phyloP scores from a whole-genome alignment of 2,329 filamentous ascomycete genomes.

The Scleromitrula shiraiana region DNA sequence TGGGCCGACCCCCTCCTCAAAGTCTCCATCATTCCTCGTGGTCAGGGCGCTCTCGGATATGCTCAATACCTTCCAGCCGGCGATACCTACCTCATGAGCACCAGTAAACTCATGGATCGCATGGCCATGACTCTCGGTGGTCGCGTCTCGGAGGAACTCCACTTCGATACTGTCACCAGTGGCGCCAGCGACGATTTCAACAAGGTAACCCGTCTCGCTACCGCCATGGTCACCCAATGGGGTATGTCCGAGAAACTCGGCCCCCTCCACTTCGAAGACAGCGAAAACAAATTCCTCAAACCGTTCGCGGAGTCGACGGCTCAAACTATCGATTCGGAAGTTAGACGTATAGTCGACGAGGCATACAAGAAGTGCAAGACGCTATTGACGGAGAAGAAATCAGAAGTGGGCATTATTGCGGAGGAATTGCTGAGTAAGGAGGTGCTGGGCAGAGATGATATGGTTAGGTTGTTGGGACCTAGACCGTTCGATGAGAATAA shows the following conservation, averaged over 20 bases:
- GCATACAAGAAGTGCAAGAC: constrained; percentile 87
- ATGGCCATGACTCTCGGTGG: constrained; percentile 99
- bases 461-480: constrained; percentile 79
- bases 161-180: constrained; percentile 93
- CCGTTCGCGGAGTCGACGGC: constrained; percentile 94
- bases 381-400: constrained; percentile 76
- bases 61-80: constrained; percentile 90
- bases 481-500: constrained; percentile 73
- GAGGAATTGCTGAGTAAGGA: constrained; percentile 92
- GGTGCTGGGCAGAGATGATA: constrained; percentile 82
- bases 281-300: constrained; percentile 78
- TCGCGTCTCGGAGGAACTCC: constrained; percentile 88
- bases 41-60: constrained; percentile 87
- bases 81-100: constrained; percentile 93
- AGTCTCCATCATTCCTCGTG: constrained; percentile 96
- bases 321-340: constrained; percentile 84
- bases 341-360: constrained; percentile 82
- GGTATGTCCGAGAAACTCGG: constrained; percentile 96
- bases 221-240: constrained; percentile 98
- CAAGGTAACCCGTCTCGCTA: constrained; percentile 94
- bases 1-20: constrained; percentile 96
- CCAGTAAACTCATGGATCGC: constrained; percentile 93
- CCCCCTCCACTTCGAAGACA: constrained; percentile 82
- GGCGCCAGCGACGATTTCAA: constrained; percentile 97
- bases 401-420: constrained; percentile 79